Evolutionary conservation across 2,329 filamentous ascomycete species (phyloP), one percentile per base, ranked within the genome.

Genomic region (Pseudogymnoascus sp.): DNA sequence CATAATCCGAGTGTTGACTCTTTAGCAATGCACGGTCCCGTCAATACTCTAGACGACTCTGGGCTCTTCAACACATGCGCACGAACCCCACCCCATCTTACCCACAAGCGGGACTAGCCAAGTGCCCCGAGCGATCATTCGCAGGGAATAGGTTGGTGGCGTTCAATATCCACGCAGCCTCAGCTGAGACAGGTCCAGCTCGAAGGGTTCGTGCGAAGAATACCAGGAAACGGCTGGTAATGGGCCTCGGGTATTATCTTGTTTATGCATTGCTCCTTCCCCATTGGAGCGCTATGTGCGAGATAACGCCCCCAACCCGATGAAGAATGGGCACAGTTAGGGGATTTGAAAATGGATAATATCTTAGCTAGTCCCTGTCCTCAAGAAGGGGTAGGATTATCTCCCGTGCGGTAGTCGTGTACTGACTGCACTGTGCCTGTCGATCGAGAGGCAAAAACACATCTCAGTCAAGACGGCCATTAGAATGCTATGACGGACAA

Each of bases 401-500:
- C 47, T 34, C 28, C 28, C 28, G 16, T 7, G 30, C n/a, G 7
- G 22, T 28, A 18, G 12, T 12, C n/a, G 28, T 12, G n/a, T 54
- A 32, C 28, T 54, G 6, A 25, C 34, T 37, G 12, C 14, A 18
- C 28, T 8, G 16, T 54, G 32, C 47, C 47, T 54, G 28, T 34
- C 28, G 47, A 54, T 34, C 9, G n/a, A 54, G 32, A 34, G 47
- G 28, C 28, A 20, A 34, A 18, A 20, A 4, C 9, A 20, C 47
- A 28, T 14, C 16, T 32, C 47, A 54, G 16, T 34, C 16, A 54
- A n/a, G 25, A n/a, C 47, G 18, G 16, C 14, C 28, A 18, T 54
- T 59, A 37, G 57, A 59, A 25, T 43, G 38, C 9, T n/a, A 60
- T 61, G 60, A 60, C 34, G 25, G 58, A 59, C 34, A 59, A 57